Evolutionary conservation across 192 early-diverging fungal species (phyloP).

Genomic region (Pilobolus umbonatus): DNA sequence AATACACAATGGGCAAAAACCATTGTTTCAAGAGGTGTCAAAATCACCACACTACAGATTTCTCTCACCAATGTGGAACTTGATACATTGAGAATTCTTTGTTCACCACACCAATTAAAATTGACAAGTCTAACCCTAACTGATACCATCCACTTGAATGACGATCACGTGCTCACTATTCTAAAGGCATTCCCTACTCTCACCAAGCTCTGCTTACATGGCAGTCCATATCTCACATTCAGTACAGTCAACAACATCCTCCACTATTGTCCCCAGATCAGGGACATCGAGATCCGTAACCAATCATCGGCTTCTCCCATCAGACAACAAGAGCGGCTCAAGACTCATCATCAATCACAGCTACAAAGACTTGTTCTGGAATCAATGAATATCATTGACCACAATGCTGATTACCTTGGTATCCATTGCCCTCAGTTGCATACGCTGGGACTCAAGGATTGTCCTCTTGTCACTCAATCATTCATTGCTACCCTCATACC

Average conservation of each 20-base stretch:
- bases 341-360: neutral
- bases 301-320: neutral
- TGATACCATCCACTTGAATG: constrained; percentile 20
- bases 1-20: neutral
- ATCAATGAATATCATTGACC: no score
- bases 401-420: neutral
- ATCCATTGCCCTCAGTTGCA: neutral
- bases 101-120: neutral
- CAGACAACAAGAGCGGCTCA: neutral
- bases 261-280: neutral
- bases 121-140: constrained; percentile 15
- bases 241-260: neutral
- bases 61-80: neutral
- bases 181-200: constrained; percentile 1
- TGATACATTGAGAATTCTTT: neutral
- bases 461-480: neutral
- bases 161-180: neutral
- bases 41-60: constrained; percentile 1
- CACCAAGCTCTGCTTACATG: neutral
- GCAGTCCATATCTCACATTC: neutral
- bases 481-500: neutral
- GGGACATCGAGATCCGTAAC: neutral
- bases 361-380: neutral
- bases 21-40: neutral
- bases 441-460: constrained; percentile 2